Base-by-base conservation (phyloP, 768 basidiomycete genomes). In the Amanita molliuscula region DNA sequence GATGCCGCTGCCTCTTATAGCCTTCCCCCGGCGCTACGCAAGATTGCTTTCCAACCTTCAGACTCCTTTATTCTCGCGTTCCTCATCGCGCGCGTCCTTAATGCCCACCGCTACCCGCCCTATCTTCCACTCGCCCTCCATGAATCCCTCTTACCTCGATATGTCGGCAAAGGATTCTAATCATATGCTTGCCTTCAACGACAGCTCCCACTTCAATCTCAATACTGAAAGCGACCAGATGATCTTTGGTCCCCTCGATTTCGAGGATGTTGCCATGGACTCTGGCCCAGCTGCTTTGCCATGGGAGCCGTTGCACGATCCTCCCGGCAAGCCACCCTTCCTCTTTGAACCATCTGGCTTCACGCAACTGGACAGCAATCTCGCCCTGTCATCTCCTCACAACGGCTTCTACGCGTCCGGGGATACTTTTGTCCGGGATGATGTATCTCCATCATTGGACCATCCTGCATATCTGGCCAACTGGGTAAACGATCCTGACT, bases 401-500 rank as follows among this genome's bases (percentile, higher is more conserved):
- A 62, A 65, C 58, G 63, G 56, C 43, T 67, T 63, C 53, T 66
- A 63, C 56, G 67, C 69, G 62, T 67, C 70, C 59, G 59, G 66
- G 48, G 64, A 62, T 0, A 8, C 48, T 55, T 60, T 73, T 55
- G 67, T 64, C 52, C 71, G 61, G 59, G 72, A 58, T 56, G 66
- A 62, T 62, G 37, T 67, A 53, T 69, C 72, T 46, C 65, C 75
- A 47, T 65, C 70, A 10, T 59, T 71, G 52, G 77, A 80, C 58
- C 68, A 69, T 52, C 58, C 65, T 54, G 60, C 71, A 34, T 73
- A 73, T 60, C 66, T 79, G 3, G 68, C 75, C 0, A 69, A 74
- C 54, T 87, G 84, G 84, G 70, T 86, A 47, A 73, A 76, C 58
- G 84, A 87, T 62, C 64, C 77, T 44, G 78, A 81, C 44, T 56